phyloP scores from a whole-genome alignment of 768 basidiomycete genomes.

The Steccherinum ochraceum region DNA sequence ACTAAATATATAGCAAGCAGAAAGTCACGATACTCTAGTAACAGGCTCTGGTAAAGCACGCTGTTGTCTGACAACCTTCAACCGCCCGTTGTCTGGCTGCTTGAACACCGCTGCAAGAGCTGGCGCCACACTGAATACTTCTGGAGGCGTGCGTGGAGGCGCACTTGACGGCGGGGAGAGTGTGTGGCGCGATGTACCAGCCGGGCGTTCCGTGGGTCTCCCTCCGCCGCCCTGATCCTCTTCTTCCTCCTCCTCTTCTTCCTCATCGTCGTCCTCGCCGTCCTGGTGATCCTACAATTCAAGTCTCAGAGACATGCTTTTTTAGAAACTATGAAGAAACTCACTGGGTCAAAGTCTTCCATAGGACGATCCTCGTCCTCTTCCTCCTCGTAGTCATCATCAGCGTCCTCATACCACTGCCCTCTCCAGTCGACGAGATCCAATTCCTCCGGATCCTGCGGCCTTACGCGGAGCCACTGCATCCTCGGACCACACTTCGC shows the following conservation, averaged over 20 bases:
- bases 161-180: constrained; percentile 45
- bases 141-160: constrained; percentile 41
- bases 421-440: constrained; percentile 90
- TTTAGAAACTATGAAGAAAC: constrained; percentile 18
- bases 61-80: constrained; percentile 6
- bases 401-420: constrained; percentile 79
- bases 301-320: too few relatives aligned
- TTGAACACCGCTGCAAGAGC: constrained; percentile 8
- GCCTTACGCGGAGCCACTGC: constrained; percentile 91
- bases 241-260: constrained; percentile 49
- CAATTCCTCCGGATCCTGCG: constrained; percentile 72
- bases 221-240: constrained; percentile 34
- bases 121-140: constrained; percentile 16
- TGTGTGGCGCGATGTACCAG: constrained; percentile 23
- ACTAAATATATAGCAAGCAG: background rate
- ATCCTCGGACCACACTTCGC: constrained; percentile 94
- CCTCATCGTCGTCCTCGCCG: constrained; percentile 41
- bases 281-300: constrained; percentile 1
- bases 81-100: constrained; percentile 2
- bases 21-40: background rate
- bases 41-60: background rate
- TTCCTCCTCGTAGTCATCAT: constrained; percentile 52
- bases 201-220: constrained; percentile 7
- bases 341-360: constrained; percentile 83
- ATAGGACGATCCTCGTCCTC: constrained; percentile 58